A percentile compares a stretch with the other conserved stretches of the same genome.
Evolutionary conservation across 768 basidiomycete species (phyloP).

Genomic region (Hypholoma sublateritium): DNA sequence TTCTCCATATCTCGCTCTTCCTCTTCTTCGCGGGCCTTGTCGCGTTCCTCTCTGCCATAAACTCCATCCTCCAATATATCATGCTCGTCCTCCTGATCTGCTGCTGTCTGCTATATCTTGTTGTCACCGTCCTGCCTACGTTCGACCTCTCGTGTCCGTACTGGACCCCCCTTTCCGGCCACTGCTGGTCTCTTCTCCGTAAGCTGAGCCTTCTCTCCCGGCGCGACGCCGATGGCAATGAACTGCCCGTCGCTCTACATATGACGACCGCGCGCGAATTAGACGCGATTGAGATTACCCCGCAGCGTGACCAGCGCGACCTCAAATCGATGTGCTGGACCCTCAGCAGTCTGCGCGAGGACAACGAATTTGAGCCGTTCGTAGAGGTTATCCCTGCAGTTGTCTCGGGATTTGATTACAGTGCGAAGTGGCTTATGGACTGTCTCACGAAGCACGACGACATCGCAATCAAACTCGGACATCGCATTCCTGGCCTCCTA

Average conservation of each 20-base stretch:
- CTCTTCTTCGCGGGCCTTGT: constrained; percentile 52
- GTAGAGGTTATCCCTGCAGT: constrained; percentile 34
- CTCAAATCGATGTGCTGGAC: constrained; percentile 41
- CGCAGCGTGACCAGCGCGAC: constrained; percentile 36
- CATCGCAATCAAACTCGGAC: constrained; percentile 27
- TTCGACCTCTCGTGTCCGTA: constrained; percentile 35
- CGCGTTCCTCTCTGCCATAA: constrained; percentile 40
- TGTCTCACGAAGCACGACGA: constrained; percentile 30
- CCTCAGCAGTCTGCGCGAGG: constrained; percentile 32
- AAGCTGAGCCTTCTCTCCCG: constrained; percentile 24
- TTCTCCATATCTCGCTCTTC: constrained; percentile 48
- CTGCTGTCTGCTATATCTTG: constrained; percentile 28
- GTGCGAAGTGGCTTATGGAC: constrained; percentile 35
- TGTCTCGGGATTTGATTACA: constrained; percentile 36
- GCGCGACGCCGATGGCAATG: constrained; percentile 20
- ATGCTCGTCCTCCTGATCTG: constrained; percentile 27
- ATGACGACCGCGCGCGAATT: constrained; percentile 32
- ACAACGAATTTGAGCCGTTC: constrained; percentile 35
- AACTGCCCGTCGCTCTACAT: constrained; percentile 12
- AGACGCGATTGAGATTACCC: constrained; percentile 32
- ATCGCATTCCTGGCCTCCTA: constrained; percentile 35
- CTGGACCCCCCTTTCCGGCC: constrained; percentile 32
- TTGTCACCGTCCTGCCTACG: constrained; percentile 32
- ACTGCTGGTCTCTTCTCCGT: constrained; percentile 29
- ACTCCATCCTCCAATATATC: constrained; percentile 30